Evolutionary conservation across 129 eudicot genomes (phyloP).

Genomic region (Apium graveolens): DNA sequence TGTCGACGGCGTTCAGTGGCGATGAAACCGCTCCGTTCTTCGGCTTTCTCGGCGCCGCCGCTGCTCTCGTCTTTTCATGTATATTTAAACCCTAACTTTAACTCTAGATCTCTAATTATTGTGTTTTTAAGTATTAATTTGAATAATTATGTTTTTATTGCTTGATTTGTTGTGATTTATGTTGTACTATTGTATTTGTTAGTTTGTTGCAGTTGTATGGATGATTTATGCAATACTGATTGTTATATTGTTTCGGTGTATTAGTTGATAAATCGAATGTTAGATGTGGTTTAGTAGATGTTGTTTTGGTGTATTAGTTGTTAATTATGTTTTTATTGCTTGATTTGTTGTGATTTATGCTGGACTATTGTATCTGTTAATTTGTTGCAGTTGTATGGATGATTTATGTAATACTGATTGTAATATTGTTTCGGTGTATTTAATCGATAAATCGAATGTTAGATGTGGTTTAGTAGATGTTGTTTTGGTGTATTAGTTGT

Average conservation of each 20-base stretch:
- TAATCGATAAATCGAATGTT: no score
- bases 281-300: neutral
- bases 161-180: neutral
- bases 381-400: no score
- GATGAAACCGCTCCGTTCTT: slow-evolving; percentile 29
- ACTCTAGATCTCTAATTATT: neutral
- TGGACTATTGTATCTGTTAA: no score
- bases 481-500: no score
- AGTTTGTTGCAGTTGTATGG: neutral
- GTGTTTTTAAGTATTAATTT: neutral
- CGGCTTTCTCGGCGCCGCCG: slow-evolving; percentile 27
- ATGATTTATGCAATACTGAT: no score
- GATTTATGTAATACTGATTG: no score
- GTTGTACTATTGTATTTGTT: neutral
- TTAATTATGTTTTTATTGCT: no score
- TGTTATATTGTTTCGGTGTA: neutral
- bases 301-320: neutral
- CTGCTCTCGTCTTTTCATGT: slow-evolving; percentile 28
- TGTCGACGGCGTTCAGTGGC: slow-evolving; percentile 24
- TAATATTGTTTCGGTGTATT: no score
- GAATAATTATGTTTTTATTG: neutral
- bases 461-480: no score
- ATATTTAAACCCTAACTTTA: neutral
- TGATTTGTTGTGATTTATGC: no score
- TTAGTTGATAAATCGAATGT: neutral